Base-by-base conservation (phyloP, 768 basidiomycete species). In the Panaeolus papilionaceus region DNA sequence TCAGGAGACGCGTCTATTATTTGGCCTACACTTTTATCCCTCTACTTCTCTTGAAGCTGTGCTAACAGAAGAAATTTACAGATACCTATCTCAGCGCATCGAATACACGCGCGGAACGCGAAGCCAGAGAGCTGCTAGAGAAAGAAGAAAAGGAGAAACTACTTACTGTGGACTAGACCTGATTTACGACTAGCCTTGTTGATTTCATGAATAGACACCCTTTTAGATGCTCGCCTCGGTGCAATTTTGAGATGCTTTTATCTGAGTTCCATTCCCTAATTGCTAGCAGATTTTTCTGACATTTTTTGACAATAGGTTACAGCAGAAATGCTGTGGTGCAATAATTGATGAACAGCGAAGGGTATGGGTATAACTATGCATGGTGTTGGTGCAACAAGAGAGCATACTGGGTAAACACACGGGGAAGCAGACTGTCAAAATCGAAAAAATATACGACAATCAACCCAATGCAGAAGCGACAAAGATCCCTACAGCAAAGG, bases 71-170 rank as follows among this genome's bases (percentile, higher is more conserved):
- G 6, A 9, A 51, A 7, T 1, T 58, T 23, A 12, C 64, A 89
- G 88, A 89, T 73, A 87, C 88, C 2, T 89, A 89, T 71, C 78
- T 89, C n/a, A 89, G 88, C 64, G 83, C 83, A 8, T 82, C 83
- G 44, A 89, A 89, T 63, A 83, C 86, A 18, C 70, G 70, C 12
- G 63, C 51, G 0, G 61, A 72, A 39, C 51, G 64, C 14, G 66
- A 68, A 65, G 58, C 51, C n/a, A 54, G 54, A 44, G 42, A 51
- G 4, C 16, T 38, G 16, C 54, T 33, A 6, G 54, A 58, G 14
- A 28, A 33, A 16, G 33, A 58, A 11, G 54, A 33, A 23, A 54
- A 42, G 62, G 38, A 65, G 39, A 62, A 51, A n/a, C 11, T 68
- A 8, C 62, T 68, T 18, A 44, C 64, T 1, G 64, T 67, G 2